Evolutionary conservation across 2,329 filamentous ascomycete species (phyloP).

Genomic region (Fusarium anthophilum): DNA sequence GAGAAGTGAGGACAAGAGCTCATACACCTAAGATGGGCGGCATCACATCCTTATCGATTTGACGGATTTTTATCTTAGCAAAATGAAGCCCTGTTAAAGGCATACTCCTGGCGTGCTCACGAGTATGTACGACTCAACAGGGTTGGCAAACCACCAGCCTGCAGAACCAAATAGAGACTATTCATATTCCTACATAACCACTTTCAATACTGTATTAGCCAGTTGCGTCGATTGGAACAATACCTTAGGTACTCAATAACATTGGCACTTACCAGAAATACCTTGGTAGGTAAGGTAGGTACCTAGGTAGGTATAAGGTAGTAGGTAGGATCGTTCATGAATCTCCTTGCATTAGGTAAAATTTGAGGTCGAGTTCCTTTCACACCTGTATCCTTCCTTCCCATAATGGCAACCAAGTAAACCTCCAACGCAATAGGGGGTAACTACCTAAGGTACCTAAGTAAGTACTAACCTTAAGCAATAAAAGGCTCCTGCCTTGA

Average conservation of each 20-base stretch:
- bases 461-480: neutral
- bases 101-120: neutral
- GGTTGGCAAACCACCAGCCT: neutral
- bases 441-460: neutral
- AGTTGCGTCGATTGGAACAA: neutral
- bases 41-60: neutral
- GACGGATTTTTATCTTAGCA: neutral
- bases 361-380: neutral
- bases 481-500: neutral
- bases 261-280: neutral
- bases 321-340: neutral
- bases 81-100: neutral
- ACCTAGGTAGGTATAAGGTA: too few relatives aligned
- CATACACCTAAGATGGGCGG: neutral
- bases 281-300: neutral
- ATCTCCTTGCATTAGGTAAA: neutral
- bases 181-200: neutral
- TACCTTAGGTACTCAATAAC: neutral
- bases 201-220: neutral
- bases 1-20: constrained; percentile 34
- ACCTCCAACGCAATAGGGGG: neutral
- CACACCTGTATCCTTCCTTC: neutral
- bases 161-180: neutral
- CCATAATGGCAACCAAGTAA: neutral
- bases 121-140: neutral